Base-by-base conservation (phyloP, 768 basidiomycete genomes). In the Amanita phalloides region DNA sequence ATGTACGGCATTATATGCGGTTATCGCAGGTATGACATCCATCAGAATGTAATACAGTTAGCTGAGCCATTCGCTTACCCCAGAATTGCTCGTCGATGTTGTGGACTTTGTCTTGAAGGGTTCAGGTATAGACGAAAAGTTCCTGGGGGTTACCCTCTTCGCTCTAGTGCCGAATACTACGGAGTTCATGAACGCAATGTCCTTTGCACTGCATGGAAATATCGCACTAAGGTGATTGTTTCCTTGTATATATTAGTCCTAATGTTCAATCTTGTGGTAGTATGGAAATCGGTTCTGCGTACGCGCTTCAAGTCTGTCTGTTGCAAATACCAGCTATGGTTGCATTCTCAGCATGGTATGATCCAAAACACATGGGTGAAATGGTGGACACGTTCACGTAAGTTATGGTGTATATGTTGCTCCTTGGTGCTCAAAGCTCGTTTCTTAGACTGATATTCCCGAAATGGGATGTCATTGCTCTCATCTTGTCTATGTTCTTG, bases 241-340 rank as follows among this genome's bases (percentile, higher is more conserved):
- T 35, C 11, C 2, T 38, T 8, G 20, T 23, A 21, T 1, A n/a
- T 7, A 20, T 25, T 4, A 25, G 7, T n/a, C 10, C 21, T 3
- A 17, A 30, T 26, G 7, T 23, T 37, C 8, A 48, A 30, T 14
- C 10, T 36, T 30, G 11, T 11, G 26, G 11, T 56, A 97, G 94
- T 65, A 97, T 98, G 93, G 96, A 98, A 68, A 98, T 99, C 60
- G 96, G 96, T 11, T 98, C 96, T 1, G 96, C 96, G 3, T 99
- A 99, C 67, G 96, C 96, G 4, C 76, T 99, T 2, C 96, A 99
- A 67, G 96, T 99, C 13, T 99, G 96, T 66, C 74, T 99, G 49
- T 75, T 99, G 11, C 96, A 99, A 67, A 92, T 98, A 30, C 96
- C 96, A 2, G 91, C 93, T 2, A 98, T 99, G 95, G 92, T 99